Conservation (phyloP, 108 stramenopile species). For the Skeletonema costatum region DNA sequence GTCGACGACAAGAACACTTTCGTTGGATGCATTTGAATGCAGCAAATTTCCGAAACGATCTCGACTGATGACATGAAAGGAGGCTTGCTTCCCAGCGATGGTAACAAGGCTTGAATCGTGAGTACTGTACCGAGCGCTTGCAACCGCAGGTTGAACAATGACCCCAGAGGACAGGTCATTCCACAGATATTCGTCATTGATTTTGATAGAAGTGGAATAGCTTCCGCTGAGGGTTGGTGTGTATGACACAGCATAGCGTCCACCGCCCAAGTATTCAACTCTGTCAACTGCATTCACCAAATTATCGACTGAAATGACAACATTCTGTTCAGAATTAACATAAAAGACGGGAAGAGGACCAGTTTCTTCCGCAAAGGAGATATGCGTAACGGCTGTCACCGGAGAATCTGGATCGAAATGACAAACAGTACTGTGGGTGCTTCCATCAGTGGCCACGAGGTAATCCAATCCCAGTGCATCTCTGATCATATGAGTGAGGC, state of each 20-base stretch:
- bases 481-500: conserved; percentile 10
- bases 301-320: conserved; percentile 19
- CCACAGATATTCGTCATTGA: conserved; percentile 49
- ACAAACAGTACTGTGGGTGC: conserved; percentile 34
- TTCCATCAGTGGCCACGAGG: conserved; percentile 9
- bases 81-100: conserved; percentile 61
- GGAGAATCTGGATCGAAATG: conserved; percentile 21
- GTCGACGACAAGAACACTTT: conserved; percentile 19
- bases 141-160: conserved; percentile 52
- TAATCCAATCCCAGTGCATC: conserved; percentile 14
- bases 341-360: conserved; percentile 18
- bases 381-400: conserved; percentile 16
- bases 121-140: conserved; percentile 50
- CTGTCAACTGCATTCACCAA: conserved; percentile 51
- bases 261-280: conserved; percentile 52
- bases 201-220: conserved; percentile 55
- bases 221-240: conserved; percentile 66
- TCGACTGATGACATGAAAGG: conserved; percentile 54
- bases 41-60: conserved; percentile 82
- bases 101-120: conserved; percentile 53
- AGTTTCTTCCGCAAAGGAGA: conserved; percentile 19
- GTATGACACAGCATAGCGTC: conserved; percentile 62
- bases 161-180: conserved; percentile 61
- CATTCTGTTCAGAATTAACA: conserved; percentile 19
- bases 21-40: conserved; percentile 14